phyloP scores from a whole-genome alignment of 768 basidiomycete genomes.

The Tylopilus cervinicoccineus region DNA sequence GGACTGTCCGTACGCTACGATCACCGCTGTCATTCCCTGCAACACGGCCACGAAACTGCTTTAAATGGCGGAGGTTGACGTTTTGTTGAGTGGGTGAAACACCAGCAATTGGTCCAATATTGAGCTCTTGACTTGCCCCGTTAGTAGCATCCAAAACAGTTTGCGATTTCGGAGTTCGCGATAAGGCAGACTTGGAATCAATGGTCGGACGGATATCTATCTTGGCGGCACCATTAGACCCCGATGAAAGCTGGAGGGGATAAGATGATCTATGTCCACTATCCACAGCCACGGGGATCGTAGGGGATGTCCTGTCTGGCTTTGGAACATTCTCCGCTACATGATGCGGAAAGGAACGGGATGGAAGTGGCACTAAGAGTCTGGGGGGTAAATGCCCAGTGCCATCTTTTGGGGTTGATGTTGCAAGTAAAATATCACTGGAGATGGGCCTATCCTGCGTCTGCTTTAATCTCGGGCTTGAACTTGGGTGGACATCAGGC shows the following conservation, averaged over 20 bases:
- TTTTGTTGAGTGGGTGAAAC: conserved; percentile 26
- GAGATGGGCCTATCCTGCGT: conserved; percentile 10
- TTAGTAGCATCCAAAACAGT: conserved; percentile 15
- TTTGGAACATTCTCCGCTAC: background rate
- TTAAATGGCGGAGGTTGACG: conserved; percentile 31
- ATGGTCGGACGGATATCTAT: conserved; percentile 2
- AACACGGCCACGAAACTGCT: conserved; percentile 19
- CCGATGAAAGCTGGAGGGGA: conserved; percentile 14
- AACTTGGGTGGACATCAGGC: background rate
- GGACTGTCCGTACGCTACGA: conserved; percentile 22
- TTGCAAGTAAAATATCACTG: conserved; percentile 17
- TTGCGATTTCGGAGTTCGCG: conserved; percentile 23
- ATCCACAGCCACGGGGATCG: conserved; percentile 11
- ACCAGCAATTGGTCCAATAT: conserved; percentile 17
- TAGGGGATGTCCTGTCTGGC: background rate
- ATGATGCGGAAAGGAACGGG: background rate
- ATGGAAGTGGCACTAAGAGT: background rate
- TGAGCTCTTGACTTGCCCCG: conserved; percentile 13
- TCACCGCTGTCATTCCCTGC: conserved; percentile 28
- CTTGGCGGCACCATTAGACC: conserved; percentile 1
- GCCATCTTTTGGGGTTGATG: background rate
- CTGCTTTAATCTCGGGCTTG: conserved; percentile 1
- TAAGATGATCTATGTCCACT: conserved; percentile 8
- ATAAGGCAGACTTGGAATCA: conserved; percentile 7
- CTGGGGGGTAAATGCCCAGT: conserved; percentile 3